These are phyloP conservation scores for Globisporangium rhizosaccharum DNA, from an alignment of 352 stramenopile species.

Conservation along the genomic window DNA sequence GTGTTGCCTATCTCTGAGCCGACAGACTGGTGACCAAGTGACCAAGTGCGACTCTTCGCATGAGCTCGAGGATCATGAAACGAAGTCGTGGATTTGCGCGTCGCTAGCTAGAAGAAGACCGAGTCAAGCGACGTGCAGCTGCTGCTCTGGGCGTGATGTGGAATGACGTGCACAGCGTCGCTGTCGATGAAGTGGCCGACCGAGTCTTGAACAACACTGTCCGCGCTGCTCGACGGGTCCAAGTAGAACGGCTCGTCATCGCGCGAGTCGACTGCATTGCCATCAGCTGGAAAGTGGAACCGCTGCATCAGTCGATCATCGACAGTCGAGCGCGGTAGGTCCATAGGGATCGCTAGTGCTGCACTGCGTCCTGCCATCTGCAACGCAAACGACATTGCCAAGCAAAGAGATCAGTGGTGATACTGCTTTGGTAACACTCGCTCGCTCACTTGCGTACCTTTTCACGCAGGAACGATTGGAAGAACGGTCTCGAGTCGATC, in stretches of 20 bases:
- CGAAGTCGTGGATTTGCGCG: neutral
- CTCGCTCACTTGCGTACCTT: constrained; percentile 6
- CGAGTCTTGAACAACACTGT: neutral
- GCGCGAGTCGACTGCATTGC: too few species aligned
- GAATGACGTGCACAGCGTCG: constrained; percentile 11
- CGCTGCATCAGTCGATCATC: constrained; percentile 14
- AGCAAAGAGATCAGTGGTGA: too few species aligned
- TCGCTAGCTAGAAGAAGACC: constrained; percentile 30
- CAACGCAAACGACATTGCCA: too few species aligned
- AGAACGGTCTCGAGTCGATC: constrained; percentile 13
- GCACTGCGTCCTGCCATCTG: too few species aligned
- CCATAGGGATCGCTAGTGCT: neutral
- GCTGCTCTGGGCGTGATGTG: constrained; percentile 7
- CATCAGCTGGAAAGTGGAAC: neutral
- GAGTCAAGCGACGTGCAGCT: constrained; percentile 19
- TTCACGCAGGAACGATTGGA: constrained; percentile 14
- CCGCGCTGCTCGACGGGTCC: neutral
- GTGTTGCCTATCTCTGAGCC: neutral
- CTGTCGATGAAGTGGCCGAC: neutral
- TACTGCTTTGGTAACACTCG: too few species aligned
- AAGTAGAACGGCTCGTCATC: constrained; percentile 1
- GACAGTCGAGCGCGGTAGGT: constrained; percentile 8
- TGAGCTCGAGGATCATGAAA: neutral
- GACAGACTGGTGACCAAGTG: neutral
- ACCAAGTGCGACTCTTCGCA: neutral